Evolutionary conservation across 83 land plant species (phyloP).

Genomic region (Isoetes engelmannii): DNA sequence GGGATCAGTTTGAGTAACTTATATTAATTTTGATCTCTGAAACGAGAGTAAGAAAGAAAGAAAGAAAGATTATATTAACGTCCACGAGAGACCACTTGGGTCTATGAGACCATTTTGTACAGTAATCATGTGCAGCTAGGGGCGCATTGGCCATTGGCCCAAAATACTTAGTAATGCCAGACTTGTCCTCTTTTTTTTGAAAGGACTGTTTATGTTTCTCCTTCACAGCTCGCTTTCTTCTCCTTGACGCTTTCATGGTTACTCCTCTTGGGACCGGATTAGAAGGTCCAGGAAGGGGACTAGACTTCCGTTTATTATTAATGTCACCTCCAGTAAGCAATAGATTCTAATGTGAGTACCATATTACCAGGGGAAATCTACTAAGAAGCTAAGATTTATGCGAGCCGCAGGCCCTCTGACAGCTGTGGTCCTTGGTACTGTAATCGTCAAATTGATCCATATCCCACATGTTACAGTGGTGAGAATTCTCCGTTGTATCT

Average conservation of each 20-base stretch:
- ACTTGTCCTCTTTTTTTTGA: neutral
- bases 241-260: neutral
- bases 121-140: neutral
- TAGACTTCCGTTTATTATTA: neutral
- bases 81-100: neutral
- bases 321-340: neutral
- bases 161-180: neutral
- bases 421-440: slow-evolving; percentile 70
- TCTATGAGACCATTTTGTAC: neutral
- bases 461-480: slow-evolving; percentile 81
- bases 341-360: slow-evolving; percentile 1
- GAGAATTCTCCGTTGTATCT: slow-evolving; percentile 14
- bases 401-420: slow-evolving; percentile 97
- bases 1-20: neutral
- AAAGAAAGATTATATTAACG: neutral
- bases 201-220: neutral
- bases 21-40: neutral
- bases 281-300: no score
- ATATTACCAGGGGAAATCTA: slow-evolving; percentile 66
- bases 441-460: slow-evolving; percentile 59
- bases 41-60: neutral
- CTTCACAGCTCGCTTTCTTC: neutral
- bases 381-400: slow-evolving; percentile 47
- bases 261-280: no score
- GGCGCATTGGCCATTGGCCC: neutral